phyloP scores from a whole-genome alignment of 164 flowering plant genomes.

The Chimonanthus praecox region DNA sequence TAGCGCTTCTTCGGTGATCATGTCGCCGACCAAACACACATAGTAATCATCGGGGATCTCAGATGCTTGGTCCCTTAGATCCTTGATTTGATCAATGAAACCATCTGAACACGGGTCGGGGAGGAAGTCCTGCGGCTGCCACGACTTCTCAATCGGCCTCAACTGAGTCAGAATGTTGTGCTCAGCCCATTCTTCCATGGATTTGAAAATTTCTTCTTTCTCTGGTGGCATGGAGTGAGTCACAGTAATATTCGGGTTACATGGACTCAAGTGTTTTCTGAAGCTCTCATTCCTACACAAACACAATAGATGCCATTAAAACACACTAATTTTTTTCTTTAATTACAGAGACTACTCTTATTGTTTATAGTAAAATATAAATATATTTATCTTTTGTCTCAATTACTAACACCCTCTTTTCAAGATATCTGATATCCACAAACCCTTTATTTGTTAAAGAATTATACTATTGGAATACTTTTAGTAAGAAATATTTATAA shows the following conservation, averaged over 20 bases:
- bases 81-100: constrained; percentile 37
- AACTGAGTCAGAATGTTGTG: constrained; percentile 33
- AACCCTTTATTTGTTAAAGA: not conserved
- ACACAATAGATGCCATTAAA: not conserved
- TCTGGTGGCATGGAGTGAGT: constrained; percentile 31
- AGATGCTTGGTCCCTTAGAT: constrained; percentile 8
- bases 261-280: constrained; percentile 4
- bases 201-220: constrained; percentile 29
- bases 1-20: constrained; percentile 50
- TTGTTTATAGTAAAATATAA: not conserved
- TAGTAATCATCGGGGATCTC: constrained; percentile 14
- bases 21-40: constrained; percentile 14
- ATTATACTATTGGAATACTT: not conserved
- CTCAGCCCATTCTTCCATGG: constrained; percentile 32
- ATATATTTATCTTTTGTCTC: too few species aligned
- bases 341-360: not conserved
- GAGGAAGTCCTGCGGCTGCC: constrained; percentile 53
- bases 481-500: not conserved
- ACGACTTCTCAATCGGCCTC: constrained; percentile 46
- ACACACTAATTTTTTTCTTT: not conserved
- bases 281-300: not conserved
- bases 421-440: not conserved
- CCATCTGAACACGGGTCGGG: constrained; percentile 44
- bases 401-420: too few species aligned
- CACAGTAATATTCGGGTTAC: constrained; percentile 18